phyloP scores from a whole-genome alignment of 2,329 filamentous ascomycete species.

The Septoria petroselini region DNA sequence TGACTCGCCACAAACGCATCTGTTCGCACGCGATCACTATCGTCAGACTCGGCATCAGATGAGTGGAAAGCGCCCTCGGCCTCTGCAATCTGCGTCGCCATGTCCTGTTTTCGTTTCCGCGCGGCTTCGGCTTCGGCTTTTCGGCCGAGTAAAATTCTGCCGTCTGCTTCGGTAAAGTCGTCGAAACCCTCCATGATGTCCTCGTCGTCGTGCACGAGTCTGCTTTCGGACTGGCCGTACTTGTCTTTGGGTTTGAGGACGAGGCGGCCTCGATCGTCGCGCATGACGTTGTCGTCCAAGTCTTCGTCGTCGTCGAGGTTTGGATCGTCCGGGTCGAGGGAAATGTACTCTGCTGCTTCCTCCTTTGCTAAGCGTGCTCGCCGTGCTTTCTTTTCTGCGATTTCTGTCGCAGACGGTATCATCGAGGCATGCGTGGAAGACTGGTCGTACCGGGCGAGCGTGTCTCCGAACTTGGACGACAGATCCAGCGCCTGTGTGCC shows the following conservation, averaged over 20 bases:
- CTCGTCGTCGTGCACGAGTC: conserved; percentile 81
- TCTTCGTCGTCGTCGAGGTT: conserved; percentile 43
- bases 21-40: conserved; percentile 60
- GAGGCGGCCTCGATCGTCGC: conserved; percentile 44
- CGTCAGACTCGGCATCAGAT: conserved; percentile 50
- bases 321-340: conserved; percentile 59
- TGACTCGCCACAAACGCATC: conserved; percentile 86
- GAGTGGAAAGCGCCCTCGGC: conserved; percentile 54
- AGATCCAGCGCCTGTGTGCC: conserved; percentile 46
- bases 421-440: conserved; percentile 36
- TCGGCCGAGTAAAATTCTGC: conserved; percentile 70
- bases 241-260: conserved; percentile 58
- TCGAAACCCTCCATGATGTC: conserved; percentile 93
- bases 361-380: conserved; percentile 76
- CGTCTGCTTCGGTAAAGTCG: conserved; percentile 69
- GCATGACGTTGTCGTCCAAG: conserved; percentile 41
- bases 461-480: conserved; percentile 56
- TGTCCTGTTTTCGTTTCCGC: conserved; percentile 64
- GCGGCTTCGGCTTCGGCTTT: conserved; percentile 72
- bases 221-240: conserved; percentile 56
- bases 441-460: conserved; percentile 38
- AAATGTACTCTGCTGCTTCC: conserved; percentile 59
- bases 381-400: conserved; percentile 85
- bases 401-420: conserved; percentile 80
- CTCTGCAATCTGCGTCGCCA: conserved; percentile 76